A percentile compares a stretch with the other conserved stretches of the same genome.
These are phyloP conservation scores for Xanthoparmelia taractica DNA, from an alignment of 495 filamentous ascomycete species.

Conservation along the genomic window DNA sequence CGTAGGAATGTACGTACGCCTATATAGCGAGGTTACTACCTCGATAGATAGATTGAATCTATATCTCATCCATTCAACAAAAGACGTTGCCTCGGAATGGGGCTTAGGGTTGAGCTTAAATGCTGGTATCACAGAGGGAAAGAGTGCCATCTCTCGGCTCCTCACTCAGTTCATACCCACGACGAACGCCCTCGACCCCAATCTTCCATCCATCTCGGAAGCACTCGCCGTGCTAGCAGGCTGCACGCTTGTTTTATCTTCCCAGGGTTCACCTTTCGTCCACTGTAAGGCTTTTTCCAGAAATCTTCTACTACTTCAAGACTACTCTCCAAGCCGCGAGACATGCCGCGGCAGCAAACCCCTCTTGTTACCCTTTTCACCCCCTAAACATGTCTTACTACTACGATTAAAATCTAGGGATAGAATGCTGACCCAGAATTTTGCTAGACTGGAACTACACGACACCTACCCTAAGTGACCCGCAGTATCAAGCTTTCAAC, in stretches of 20 bases:
- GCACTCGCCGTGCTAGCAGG: conserved; percentile 58
- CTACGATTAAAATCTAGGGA: no score
- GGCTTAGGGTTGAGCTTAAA: conserved; percentile 49
- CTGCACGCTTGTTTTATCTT: conserved; percentile 51
- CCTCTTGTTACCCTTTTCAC: no score
- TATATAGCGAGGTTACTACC: no score
- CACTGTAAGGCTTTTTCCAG: no score
- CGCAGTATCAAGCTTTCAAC: conserved; percentile 46
- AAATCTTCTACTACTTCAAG: no score
- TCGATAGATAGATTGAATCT: no score
- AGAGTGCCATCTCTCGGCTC: conserved; percentile 55
- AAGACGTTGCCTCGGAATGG: conserved; percentile 34
- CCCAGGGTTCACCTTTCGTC: conserved; percentile 47
- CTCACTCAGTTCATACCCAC: conserved; percentile 47
- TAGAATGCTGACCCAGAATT: no score
- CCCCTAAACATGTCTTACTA: no score
- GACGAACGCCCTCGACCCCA: conserved; percentile 31
- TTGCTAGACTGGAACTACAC: conserved; percentile 55
- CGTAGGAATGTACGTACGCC: no score
- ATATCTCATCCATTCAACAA: no score
- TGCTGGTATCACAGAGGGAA: conserved; percentile 49
- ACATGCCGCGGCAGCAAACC: no score
- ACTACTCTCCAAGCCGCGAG: no score
- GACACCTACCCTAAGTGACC: conserved; percentile 29
- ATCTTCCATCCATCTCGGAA: conserved; percentile 56